Evolutionary conservation across 805 yeast genomes (phyloP).

Genomic region (Priceomyces haplophilus): DNA sequence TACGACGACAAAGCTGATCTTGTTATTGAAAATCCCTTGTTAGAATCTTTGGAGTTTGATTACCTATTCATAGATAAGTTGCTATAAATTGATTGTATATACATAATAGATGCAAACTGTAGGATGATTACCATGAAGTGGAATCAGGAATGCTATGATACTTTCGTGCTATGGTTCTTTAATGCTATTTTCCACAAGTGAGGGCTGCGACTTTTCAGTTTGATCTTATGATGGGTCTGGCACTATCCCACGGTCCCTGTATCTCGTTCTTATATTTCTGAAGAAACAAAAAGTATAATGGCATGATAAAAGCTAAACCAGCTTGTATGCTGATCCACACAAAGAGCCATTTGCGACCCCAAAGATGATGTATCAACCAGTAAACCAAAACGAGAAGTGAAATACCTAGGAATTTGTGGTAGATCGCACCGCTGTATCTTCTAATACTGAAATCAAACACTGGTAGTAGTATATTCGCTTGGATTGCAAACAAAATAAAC

Average conservation of each 20-base stretch:
- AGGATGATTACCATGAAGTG: no score
- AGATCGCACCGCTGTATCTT: slow-evolving; percentile 25
- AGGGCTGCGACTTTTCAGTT: no score
- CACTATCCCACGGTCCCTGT: slow-evolving; percentile 93
- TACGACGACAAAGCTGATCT: no score
- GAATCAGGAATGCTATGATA: no score
- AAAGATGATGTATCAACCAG: slow-evolving; percentile 24
- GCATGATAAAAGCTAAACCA: slow-evolving; percentile 54
- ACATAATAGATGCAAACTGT: no score
- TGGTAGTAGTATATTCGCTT: slow-evolving; percentile 71
- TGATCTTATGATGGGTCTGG: slow-evolving; percentile 56
- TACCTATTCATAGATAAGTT: no score
- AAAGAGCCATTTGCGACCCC: slow-evolving; percentile 28
- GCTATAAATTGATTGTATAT: no score
- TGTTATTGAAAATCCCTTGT: no score
- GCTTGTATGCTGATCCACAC: slow-evolving; percentile 52
- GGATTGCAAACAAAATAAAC: slow-evolving; percentile 71
- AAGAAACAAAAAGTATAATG: slow-evolving; percentile 64
- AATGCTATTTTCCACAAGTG: no score
- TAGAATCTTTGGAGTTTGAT: no score
- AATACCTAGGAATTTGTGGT: slow-evolving; percentile 21
- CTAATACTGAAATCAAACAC: slow-evolving; percentile 62
- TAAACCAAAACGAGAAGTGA: slow-evolving; percentile 16
- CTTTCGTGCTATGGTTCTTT: no score
- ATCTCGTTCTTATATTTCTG: slow-evolving; percentile 81